Evolutionary conservation across 768 basidiomycete species (phyloP), one percentile per base, ranked within the genome.

Genomic region (Trametopsis cervina): DNA sequence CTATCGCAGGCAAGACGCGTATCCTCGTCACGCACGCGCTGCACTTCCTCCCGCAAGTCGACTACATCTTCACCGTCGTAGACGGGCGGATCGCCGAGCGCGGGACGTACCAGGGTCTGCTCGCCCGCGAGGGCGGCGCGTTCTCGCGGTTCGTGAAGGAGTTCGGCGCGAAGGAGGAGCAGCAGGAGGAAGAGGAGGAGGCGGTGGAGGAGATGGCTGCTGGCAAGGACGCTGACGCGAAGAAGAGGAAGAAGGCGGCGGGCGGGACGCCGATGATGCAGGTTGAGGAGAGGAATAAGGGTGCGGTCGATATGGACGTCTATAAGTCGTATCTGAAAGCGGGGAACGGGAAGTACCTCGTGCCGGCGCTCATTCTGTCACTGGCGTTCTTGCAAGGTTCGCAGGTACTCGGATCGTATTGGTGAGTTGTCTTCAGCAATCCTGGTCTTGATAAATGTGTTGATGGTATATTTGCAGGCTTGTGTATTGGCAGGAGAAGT

Each of bases 1-100:
- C 73, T 13, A 68, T 78, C 12, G 60, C 69, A 4, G 77, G 73
- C 38, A 90, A 89, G 63, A 95, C 93, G 6, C 77, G 89, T 23
- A 72, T 97, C 40, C 79, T 97, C 44, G 91, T 95, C 40, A 97
- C 93, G 0, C 91, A 95, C 59, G 90, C 89, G 1, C 72, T 95
- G 7, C 91, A 95, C 65, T 88, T 94, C 70, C 75, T 97, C 21
- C 85, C 88, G 1, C 73, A 85, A 48, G 88, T 89, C 22, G 91
- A 95, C 63, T 87, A 89, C 60, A 85, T 97, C 60, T 82, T 83
- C 59, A 81, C 83, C 26, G 67, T 97, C 43, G 74, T 75, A 10
- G 81, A 91, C 35, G 92, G 93, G 4, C 72, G 69, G 27, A 80
- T 97, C 49, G 77, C 76, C 18, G 92, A 95, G 63, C 76, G 75